A percentile compares a stretch with the other conserved stretches of the same genome.
phyloP scores from a whole-genome alignment of 2,329 filamentous ascomycete genomes.

The Botryotinia narcissicola region DNA sequence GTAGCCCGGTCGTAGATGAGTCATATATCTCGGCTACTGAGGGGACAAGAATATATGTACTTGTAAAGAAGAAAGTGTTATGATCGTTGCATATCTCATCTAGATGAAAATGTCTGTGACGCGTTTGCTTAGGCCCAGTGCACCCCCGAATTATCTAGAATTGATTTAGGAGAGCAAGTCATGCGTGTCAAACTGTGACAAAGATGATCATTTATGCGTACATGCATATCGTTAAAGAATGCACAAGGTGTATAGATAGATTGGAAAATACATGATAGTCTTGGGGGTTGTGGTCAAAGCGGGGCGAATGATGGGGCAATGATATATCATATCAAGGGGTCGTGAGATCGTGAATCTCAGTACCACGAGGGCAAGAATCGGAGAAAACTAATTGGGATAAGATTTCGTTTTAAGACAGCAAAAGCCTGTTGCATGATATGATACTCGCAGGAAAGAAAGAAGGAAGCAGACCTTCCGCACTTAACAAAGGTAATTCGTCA shows the following conservation, averaged over 20 bases:
- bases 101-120: neutral
- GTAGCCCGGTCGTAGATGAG: neutral
- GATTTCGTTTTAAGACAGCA: neutral
- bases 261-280: neutral
- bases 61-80: neutral
- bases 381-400: neutral
- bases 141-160: neutral
- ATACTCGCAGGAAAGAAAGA: neutral
- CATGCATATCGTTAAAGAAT: neutral
- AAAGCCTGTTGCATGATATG: no score
- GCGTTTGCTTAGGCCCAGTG: neutral
- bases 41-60: neutral
- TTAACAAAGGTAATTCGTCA: neutral
- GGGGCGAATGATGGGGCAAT: neutral
- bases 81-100: slow-evolving; percentile 5
- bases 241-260: neutral
- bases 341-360: neutral
- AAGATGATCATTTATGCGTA: neutral
- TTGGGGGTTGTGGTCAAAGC: neutral
- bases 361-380: no score
- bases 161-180: neutral
- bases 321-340: neutral
- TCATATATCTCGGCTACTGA: neutral
- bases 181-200: neutral
- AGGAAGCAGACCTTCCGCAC: neutral